Percentiles rank a stretch among this genome's conserved stretches.
phyloP scores from a whole-genome alignment of 371 early-diverging fungal genomes.

The Zychaea mexicana region DNA sequence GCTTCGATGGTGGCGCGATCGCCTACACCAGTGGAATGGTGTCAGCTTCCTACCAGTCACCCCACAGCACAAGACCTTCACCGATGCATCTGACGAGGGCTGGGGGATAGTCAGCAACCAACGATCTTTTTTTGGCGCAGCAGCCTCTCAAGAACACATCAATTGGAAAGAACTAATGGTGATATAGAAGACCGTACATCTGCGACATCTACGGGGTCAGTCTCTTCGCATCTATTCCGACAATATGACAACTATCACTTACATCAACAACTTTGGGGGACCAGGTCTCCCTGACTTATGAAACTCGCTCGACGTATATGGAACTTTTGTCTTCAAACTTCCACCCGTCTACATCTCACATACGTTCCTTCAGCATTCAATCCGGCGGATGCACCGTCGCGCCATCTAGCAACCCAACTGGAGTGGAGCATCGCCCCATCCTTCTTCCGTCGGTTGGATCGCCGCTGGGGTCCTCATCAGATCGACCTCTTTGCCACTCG shows the following conservation, averaged over 20 bases:
- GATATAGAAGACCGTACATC: constrained; percentile 10
- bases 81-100: constrained; percentile 25
- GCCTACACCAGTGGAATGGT: constrained; percentile 23
- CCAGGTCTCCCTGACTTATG: constrained; percentile 19
- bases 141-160: constrained; percentile 15
- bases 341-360: constrained; percentile 18
- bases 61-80: constrained; percentile 18
- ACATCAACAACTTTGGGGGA: constrained; percentile 35
- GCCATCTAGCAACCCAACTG: constrained; percentile 18
- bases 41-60: constrained; percentile 15
- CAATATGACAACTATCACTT: constrained; percentile 33
- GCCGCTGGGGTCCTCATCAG: constrained; percentile 27
- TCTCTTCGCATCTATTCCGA: constrained; percentile 17
- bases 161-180: constrained; percentile 16
- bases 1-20: constrained; percentile 27
- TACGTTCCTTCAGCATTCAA: constrained; percentile 31
- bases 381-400: constrained; percentile 27
- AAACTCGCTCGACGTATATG: constrained; percentile 17
- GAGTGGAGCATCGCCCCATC: constrained; percentile 21
- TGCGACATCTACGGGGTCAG: constrained; percentile 8
- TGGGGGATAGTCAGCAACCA: constrained; percentile 26
- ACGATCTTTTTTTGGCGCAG: background rate
- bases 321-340: constrained; percentile 19
- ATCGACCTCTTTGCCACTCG: constrained; percentile 30
- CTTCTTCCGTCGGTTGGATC: constrained; percentile 18